phyloP scores from a whole-genome alignment of 805 yeast genomes.

The Starmerella apis region DNA sequence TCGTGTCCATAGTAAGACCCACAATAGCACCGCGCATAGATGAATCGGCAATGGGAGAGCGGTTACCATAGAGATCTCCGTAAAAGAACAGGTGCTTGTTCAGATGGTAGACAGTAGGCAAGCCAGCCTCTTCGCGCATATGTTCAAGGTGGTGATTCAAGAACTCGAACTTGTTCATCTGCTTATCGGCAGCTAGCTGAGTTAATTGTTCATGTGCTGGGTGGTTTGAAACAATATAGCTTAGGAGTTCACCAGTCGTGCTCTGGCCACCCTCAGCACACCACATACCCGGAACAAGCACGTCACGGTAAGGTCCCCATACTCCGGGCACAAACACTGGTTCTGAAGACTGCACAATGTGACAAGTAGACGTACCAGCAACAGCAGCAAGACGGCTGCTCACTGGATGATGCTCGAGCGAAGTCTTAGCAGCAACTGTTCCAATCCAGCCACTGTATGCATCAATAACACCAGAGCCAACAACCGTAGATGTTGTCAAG shows the following conservation, averaged over 20 bases:
- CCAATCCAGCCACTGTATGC: constrained; percentile 99
- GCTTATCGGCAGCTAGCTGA: constrained; percentile 49
- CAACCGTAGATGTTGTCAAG: constrained; percentile 63
- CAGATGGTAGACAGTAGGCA: constrained; percentile 65
- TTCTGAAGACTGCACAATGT: constrained; percentile 72
- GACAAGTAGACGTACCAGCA: constrained; percentile 97
- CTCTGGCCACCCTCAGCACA: constrained; percentile 99
- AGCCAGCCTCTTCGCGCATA: constrained; percentile 45
- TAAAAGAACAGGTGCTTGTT: constrained; percentile 82
- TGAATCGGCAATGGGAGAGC: constrained; percentile 97
- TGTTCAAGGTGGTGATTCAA: constrained; percentile 66
- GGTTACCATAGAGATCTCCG: constrained; percentile 93
- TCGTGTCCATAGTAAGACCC: constrained; percentile 85
- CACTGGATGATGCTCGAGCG: constrained; percentile 36
- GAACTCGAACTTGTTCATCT: constrained; percentile 68
- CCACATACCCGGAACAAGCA: constrained; percentile 83
- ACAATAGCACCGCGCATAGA: constrained; percentile 83
- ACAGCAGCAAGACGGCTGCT: constrained; percentile 91
- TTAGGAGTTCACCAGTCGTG: constrained; percentile 88
- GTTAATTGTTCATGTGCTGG: constrained; percentile 74
- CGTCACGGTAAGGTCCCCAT: constrained; percentile 98
- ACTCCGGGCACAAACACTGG: constrained; percentile 91
- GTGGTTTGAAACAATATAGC: constrained; percentile 77
- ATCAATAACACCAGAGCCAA: constrained; percentile 93
- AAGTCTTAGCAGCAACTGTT: constrained; percentile 82